Conservation (phyloP, 805 yeast species). For the Candida corydali region DNA sequence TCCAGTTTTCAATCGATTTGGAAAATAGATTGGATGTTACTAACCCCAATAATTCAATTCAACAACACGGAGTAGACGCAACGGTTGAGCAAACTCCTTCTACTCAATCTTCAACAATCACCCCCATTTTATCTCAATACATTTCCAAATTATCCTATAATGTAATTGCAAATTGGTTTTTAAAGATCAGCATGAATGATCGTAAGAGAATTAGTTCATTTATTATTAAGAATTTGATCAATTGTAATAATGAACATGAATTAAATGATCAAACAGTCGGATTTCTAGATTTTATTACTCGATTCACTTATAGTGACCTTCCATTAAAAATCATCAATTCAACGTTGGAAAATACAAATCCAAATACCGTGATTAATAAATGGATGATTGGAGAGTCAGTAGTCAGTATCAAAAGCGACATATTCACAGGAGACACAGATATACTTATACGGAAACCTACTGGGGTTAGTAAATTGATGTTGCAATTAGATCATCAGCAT, state of each 20-base stretch:
- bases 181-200: constrained; percentile 56
- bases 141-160: constrained; percentile 59
- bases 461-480: constrained; percentile 48
- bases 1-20: constrained; percentile 63
- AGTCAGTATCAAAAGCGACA: constrained; percentile 52
- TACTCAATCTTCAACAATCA: constrained; percentile 37
- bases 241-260: constrained; percentile 15
- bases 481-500: constrained; percentile 35
- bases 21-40: constrained; percentile 20
- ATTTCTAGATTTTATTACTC: constrained; percentile 59
- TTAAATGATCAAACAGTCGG: constrained; percentile 56
- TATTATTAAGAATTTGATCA: constrained; percentile 52
- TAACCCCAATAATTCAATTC: constrained; percentile 12
- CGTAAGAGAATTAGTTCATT: constrained; percentile 60
- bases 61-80: constrained; percentile 43
- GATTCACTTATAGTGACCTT: constrained; percentile 63
- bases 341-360: constrained; percentile 7
- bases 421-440: constrained; percentile 46
- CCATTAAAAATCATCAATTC: constrained; percentile 45
- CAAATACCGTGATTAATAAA: constrained; percentile 19
- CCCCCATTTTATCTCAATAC: constrained; percentile 56
- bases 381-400: constrained; percentile 65
- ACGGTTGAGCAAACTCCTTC: constrained; percentile 54
- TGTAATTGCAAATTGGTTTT: constrained; percentile 68
- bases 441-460: constrained; percentile 63